Conservation (phyloP, 768 basidiomycete species). For the Dentipellis fragilis region DNA sequence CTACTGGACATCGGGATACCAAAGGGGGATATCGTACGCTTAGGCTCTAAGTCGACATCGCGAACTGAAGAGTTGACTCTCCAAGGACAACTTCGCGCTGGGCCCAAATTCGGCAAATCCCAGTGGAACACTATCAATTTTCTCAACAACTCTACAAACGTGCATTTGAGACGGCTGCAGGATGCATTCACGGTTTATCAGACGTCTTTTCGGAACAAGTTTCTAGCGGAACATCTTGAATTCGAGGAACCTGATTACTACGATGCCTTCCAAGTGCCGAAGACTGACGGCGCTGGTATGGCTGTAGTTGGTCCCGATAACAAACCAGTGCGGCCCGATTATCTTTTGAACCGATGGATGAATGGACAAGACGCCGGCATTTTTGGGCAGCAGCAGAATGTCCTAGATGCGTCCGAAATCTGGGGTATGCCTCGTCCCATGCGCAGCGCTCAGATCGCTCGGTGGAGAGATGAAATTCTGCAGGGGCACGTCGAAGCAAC, state of each 20-base stretch:
- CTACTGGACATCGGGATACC: constrained; percentile 53
- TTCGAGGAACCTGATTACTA: constrained; percentile 38
- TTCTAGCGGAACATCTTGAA: constrained; percentile 38
- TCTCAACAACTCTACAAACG: too few species aligned
- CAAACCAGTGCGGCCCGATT: constrained; percentile 22
- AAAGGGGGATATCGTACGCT: constrained; percentile 33
- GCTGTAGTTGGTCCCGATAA: constrained; percentile 30
- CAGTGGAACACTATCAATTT: too few species aligned
- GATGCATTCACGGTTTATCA: too few species aligned
- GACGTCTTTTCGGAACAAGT: constrained; percentile 2
- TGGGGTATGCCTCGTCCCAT: constrained; percentile 26
- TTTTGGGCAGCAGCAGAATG: constrained; percentile 20
- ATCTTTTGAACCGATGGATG: constrained; percentile 41
- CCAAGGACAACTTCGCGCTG: constrained; percentile 28
- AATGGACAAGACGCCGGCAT: constrained; percentile 34
- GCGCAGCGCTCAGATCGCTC: constrained; percentile 19
- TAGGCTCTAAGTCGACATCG: constrained; percentile 46
- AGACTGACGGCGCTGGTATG: constrained; percentile 33
- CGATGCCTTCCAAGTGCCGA: constrained; percentile 35
- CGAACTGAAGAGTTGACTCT: too few species aligned
- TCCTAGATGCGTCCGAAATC: constrained; percentile 18
- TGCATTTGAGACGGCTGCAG: too few species aligned
- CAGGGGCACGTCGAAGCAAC: constrained; percentile 26
- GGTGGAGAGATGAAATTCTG: constrained; percentile 29
- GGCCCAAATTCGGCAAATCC: too few species aligned